A percentile compares a stretch with the other conserved stretches of the same genome.
Evolutionary conservation across 2,329 filamentous ascomycete species (phyloP).

Genomic region (Arthrobotrys sphaeroides): DNA sequence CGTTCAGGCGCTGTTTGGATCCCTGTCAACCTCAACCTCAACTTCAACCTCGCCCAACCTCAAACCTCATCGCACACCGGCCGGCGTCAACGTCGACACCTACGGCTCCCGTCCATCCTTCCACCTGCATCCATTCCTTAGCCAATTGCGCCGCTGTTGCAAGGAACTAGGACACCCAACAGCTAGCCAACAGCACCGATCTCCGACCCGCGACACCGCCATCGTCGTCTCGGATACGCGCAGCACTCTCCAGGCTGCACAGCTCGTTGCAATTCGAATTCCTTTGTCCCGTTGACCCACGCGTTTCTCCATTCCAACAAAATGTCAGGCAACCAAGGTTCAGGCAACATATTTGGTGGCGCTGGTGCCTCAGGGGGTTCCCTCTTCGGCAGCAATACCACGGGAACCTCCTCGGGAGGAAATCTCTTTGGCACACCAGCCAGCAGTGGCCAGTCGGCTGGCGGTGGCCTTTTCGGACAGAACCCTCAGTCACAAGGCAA

Average conservation of each 20-base stretch:
- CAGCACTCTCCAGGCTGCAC: constrained; percentile 24
- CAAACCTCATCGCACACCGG: constrained; percentile 17
- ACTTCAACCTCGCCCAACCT: too few species aligned
- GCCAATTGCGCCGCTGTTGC: constrained; percentile 4
- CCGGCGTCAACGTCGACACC: constrained; percentile 29
- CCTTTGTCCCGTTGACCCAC: constrained; percentile 25
- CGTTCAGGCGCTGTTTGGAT: constrained; percentile 40
- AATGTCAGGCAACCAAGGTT: constrained; percentile 42
- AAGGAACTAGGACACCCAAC: background rate
- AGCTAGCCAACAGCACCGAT: background rate
- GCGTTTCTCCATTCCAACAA: constrained; percentile 12
- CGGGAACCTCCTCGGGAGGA: constrained; percentile 22
- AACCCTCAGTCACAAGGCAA: constrained; percentile 36
- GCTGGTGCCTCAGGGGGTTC: background rate
- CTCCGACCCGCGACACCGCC: background rate
- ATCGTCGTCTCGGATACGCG: constrained; percentile 44
- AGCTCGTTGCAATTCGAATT: background rate
- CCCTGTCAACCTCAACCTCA: constrained; percentile 25
- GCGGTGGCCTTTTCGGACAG: constrained; percentile 27
- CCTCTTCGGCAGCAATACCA: constrained; percentile 28
- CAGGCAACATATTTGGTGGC: constrained; percentile 23
- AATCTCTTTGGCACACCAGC: constrained; percentile 36
- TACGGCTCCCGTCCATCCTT: constrained; percentile 8
- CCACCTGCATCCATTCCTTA: background rate
- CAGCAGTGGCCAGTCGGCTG: constrained; percentile 28